Percentiles rank a stretch among this genome's conserved stretches.
These are phyloP conservation scores for Chlamydomonas incerta DNA, from an alignment of 139 green algal species.

Conservation along the genomic window DNA sequence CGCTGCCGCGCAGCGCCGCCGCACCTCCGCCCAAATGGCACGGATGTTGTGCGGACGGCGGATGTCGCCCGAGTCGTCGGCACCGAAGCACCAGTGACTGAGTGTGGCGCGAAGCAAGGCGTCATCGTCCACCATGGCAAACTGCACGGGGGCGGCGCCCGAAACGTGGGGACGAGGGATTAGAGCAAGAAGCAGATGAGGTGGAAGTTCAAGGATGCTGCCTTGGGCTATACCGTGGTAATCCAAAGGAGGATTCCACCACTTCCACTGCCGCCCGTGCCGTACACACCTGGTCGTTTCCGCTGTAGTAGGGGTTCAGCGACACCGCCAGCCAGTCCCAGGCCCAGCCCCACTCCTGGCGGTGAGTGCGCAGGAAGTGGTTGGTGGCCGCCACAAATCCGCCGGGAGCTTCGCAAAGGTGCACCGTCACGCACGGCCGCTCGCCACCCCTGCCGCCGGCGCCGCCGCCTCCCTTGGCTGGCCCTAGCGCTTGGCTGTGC, in stretches of 20 bases:
- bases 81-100: slow-evolving; percentile 58
- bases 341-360: slow-evolving; percentile 40
- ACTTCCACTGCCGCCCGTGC: no score
- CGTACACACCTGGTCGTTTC: slow-evolving; percentile 46
- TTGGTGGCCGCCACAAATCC: slow-evolving; percentile 67
- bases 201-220: no score
- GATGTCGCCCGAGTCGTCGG: slow-evolving; percentile 51
- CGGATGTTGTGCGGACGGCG: slow-evolving; percentile 45
- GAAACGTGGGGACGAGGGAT: no score
- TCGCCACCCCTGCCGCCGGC: not conserved
- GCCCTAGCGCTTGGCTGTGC: not conserved
- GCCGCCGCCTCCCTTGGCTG: not conserved
- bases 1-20: not conserved
- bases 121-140: slow-evolving; percentile 68
- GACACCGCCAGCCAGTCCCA: slow-evolving; percentile 68
- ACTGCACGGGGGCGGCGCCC: no score
- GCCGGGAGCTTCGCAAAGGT: slow-evolving; percentile 64
- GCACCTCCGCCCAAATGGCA: slow-evolving; percentile 40
- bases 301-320: slow-evolving; percentile 66
- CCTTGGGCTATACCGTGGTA: no score
- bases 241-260: no score
- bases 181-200: no score
- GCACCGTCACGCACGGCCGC: slow-evolving; percentile 37
- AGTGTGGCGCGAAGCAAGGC: slow-evolving; percentile 60
- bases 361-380: slow-evolving; percentile 60